A percentile compares a stretch with the other conserved stretches of the same genome.
Conservation (phyloP, 1,284 basidiomycete species). For the Gomphus bonarii region DNA sequence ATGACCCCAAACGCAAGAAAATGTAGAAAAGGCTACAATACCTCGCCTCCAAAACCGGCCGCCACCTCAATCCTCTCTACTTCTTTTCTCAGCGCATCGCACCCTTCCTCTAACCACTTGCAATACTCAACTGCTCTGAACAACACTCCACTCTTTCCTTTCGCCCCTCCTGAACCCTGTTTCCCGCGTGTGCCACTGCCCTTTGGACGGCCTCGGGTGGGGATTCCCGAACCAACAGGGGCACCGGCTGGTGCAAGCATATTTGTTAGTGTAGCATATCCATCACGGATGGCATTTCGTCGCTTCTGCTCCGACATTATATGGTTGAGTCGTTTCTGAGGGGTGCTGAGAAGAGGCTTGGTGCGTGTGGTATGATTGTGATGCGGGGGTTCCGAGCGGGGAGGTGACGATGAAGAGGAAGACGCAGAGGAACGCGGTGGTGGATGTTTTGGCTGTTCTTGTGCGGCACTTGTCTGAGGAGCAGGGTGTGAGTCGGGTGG, state of each 20-base stretch:
- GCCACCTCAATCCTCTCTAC: conserved; percentile 51
- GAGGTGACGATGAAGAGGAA: conserved; percentile 13
- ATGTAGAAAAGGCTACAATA: background rate
- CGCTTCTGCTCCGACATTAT: conserved; percentile 90
- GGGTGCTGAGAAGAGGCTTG: conserved; percentile 64
- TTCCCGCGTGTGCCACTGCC: conserved; percentile 49
- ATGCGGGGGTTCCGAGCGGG: conserved; percentile 19
- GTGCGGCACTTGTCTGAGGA: background rate
- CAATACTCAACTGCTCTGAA: conserved; percentile 74
- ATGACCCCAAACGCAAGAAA: background rate
- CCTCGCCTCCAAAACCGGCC: conserved; percentile 30
- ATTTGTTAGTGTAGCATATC: conserved; percentile 74
- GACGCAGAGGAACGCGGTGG: conserved; percentile 15
- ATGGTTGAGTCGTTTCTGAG: conserved; percentile 88
- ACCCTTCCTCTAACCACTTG: conserved; percentile 64
- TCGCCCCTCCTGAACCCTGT: conserved; percentile 34
- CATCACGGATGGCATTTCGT: conserved; percentile 80
- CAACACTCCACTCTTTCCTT: conserved; percentile 74
- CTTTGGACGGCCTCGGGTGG: conserved; percentile 67
- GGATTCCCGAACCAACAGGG: conserved; percentile 53
- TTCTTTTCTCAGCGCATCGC: conserved; percentile 52
- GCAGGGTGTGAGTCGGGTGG: background rate
- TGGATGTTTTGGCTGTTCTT: conserved; percentile 13
- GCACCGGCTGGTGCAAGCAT: conserved; percentile 66
- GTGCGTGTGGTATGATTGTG: conserved; percentile 3